Conservation (phyloP, 2,329 filamentous ascomycete species). For the Fusarium udum region DNA sequence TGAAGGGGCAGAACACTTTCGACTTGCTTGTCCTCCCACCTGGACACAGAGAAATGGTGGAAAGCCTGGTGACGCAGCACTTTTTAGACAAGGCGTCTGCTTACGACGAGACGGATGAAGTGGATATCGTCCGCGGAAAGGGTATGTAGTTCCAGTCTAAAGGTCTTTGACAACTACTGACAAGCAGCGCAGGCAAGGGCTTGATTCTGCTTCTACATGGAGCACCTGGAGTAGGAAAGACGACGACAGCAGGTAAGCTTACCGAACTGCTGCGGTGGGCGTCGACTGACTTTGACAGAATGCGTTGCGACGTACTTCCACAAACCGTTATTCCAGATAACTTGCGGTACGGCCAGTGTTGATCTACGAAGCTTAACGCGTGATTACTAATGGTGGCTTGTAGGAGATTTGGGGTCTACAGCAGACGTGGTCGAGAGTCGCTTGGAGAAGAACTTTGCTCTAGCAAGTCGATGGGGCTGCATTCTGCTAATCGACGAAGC, state of each 20-base stretch:
- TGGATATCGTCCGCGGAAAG: background rate
- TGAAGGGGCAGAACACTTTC: background rate
- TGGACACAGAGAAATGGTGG: background rate
- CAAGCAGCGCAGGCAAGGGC: background rate
- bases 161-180: rapidly evolving
- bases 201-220: slow-evolving; percentile 12
- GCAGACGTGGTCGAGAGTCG: background rate
- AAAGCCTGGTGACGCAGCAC: background rate
- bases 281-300: background rate
- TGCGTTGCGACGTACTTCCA: slow-evolving; percentile 15
- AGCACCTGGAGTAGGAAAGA: slow-evolving; percentile 17
- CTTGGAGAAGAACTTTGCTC: background rate
- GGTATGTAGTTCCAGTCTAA: rapidly evolving
- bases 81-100: background rate
- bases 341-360: slow-evolving; percentile 5
- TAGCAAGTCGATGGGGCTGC: slow-evolving; percentile 1
- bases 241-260: background rate
- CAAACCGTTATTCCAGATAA: slow-evolving; percentile 8
- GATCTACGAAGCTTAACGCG: too few relatives aligned
- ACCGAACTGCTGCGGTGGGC: background rate
- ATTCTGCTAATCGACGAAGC: slow-evolving; percentile 8
- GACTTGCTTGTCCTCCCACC: rapidly evolving
- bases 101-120: background rate
- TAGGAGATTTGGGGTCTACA: background rate
- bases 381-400: rapidly evolving